Evolutionary conservation across 371 early-diverging fungal genomes (phyloP).

Genomic region (Dichotomocladium elegans): DNA sequence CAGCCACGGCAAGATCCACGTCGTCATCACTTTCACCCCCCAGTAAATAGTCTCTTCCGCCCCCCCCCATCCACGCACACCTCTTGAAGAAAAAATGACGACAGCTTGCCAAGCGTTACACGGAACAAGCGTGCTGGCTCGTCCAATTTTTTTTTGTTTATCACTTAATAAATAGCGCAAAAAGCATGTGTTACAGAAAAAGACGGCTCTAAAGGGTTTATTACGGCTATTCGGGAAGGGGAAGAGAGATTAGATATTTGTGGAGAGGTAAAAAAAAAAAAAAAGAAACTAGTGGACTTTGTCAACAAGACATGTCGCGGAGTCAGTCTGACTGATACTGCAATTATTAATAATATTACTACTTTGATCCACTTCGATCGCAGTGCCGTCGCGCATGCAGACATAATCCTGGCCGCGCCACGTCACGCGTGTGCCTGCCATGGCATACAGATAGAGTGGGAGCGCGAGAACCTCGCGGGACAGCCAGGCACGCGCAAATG

Average conservation of each 20-base stretch:
- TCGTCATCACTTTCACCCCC: conserved; percentile 12
- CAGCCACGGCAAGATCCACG: conserved; percentile 29
- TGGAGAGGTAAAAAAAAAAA: neutral
- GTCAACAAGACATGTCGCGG: no score
- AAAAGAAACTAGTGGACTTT: neutral
- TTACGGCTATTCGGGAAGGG: no score
- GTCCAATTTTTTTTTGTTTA: neutral
- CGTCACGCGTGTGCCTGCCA: conserved; percentile 73
- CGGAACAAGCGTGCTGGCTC: no score
- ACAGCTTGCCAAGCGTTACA: no score
- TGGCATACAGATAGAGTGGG: conserved; percentile 79
- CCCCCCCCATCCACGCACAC: no score
- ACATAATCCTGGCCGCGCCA: conserved; percentile 79
- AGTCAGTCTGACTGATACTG: no score
- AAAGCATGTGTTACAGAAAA: neutral
- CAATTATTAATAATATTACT: neutral
- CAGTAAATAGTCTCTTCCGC: conserved; percentile 1
- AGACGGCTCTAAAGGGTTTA: neutral
- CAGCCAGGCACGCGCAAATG: conserved; percentile 62
- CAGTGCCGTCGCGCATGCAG: conserved; percentile 58
- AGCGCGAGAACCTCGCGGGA: conserved; percentile 79
- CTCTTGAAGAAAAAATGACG: no score
- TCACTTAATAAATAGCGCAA: neutral
- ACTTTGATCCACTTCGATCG: conserved; percentile 21
- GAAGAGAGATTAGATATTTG: no score